Base-by-base conservation (phyloP, 495 filamentous ascomycete genomes). In the Bryoglossum gracile region DNA sequence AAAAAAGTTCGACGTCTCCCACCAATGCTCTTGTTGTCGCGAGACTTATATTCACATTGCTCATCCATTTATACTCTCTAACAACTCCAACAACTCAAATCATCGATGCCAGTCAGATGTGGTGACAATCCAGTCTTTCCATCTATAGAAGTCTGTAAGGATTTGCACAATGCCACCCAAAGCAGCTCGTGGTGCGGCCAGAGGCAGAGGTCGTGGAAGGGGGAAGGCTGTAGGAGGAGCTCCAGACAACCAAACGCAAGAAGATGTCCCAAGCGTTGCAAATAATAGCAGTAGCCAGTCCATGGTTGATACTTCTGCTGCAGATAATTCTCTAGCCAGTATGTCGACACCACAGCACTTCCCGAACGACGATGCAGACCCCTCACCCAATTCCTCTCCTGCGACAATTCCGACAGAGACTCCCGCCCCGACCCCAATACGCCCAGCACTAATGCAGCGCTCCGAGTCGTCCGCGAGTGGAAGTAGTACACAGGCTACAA, bases 401-500 rank as follows among this genome's bases (percentile, higher is more conserved):
- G 51, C 51, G 3, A 51, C 54, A 11, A 24, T 53, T 25, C 55
- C 55, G 3, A 58, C 58, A 9, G 54, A 57, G 51, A 57, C 59
- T 13, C 51, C 59, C 10, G 55, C 59, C 17, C 49, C 59, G 8
- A 56, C 52, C 3, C 54, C 59, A 6, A 30, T 36, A 26, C 51
- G 50, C 16, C n/a, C n/a, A n/a, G 25, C 34, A 38, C 40, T 48
- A 8, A 13, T 8, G 4, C n/a, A 37, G 17, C 16, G 32, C 25
- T 9, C 9, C 8, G 24, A 43, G 16, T n/a, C 18, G 13, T n/a
- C 43, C 2, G 9, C 18, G 10, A 17, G 14, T 24, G 26, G 26
- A 37, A n/a, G n/a, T 16, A 17, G 14, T 26, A 13, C 45, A 25
- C 32, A 35, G 8, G 36, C 38, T 17, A 19, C 39, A 26, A 25